A percentile compares a stretch with the other conserved stretches of the same genome.
These are phyloP conservation scores for Sherardia arvensis DNA, from an alignment of 257 asterid species.

Conservation along the genomic window DNA sequence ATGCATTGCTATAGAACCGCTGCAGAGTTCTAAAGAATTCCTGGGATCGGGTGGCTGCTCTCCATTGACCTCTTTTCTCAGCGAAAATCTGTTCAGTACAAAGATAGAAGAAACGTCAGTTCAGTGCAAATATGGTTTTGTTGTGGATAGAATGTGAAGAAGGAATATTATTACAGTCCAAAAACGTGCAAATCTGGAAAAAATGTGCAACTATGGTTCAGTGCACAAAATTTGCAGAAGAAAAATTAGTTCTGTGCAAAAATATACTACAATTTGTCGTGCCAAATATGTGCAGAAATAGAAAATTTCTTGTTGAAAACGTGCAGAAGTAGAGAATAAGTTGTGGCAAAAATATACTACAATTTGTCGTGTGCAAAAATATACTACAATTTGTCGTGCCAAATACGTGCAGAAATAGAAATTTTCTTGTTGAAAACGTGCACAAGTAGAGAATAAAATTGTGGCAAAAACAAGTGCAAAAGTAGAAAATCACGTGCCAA, in stretches of 20 bases:
- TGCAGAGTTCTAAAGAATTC: slow-evolving; percentile 74
- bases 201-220: background rate
- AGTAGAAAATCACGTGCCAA: background rate
- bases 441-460: no score
- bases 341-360: background rate
- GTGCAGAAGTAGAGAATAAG: no score
- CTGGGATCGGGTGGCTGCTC: slow-evolving; percentile 85
- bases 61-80: slow-evolving; percentile 93
- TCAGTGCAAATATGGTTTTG: no score
- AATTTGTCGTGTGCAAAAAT: background rate
- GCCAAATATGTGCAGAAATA: background rate
- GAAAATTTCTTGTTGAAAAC: no score
- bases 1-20: slow-evolving; percentile 77
- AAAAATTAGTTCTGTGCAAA: background rate
- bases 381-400: background rate
- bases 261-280: background rate
- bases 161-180: background rate
- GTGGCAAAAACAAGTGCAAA: background rate
- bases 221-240: background rate
- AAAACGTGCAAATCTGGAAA: background rate
- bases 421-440: no score
- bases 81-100: slow-evolving; percentile 60
- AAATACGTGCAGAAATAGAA: background rate
- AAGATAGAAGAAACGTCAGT: background rate
- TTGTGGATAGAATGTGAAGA: no score